phyloP scores from a whole-genome alignment of 345 rosid genomes.

The Eucalyptus grandis region DNA sequence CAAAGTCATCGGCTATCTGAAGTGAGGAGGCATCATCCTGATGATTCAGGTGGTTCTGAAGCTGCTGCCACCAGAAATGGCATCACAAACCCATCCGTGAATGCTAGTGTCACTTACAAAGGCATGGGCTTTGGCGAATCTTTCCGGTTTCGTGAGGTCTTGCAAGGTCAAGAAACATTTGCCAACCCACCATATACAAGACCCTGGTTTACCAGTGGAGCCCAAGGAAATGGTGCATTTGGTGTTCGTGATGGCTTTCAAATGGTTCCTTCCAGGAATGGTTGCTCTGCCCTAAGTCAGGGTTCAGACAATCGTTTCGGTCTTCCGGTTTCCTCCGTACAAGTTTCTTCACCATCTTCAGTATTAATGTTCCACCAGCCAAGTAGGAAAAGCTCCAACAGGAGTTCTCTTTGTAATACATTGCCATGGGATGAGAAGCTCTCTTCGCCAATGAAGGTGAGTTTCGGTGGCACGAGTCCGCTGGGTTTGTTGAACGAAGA shows the following conservation, averaged over 20 bases:
- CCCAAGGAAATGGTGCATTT: constrained; percentile 21
- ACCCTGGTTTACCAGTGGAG: constrained; percentile 10
- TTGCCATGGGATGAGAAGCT: constrained; percentile 4
- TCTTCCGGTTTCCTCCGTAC: constrained; percentile 15
- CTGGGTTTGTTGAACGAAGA: constrained; percentile 5
- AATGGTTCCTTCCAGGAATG: constrained; percentile 28
- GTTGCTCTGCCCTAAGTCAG: constrained; percentile 38
- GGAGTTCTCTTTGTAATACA: not conserved
- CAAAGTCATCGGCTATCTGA: constrained; percentile 26
- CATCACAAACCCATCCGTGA: constrained; percentile 6
- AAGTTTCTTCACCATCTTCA: constrained; percentile 74
- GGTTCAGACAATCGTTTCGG: constrained; percentile 18
- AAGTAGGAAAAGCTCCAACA: constrained; percentile 5
- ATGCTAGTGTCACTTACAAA: constrained; percentile 18
- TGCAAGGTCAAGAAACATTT: constrained; percentile 99
- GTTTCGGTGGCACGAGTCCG: not conserved
- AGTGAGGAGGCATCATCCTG: constrained; percentile 11
- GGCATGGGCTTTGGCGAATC: constrained; percentile 59
- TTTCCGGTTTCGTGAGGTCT: constrained; percentile 72
- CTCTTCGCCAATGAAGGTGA: not conserved
- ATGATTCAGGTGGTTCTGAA: constrained; percentile 21
- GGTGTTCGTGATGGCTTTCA: constrained; percentile 24
- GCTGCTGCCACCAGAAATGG: not conserved
- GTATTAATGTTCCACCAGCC: constrained; percentile 53
- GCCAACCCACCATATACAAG: constrained; percentile 24